Conservation (phyloP, 176 grass and related monocot species). For the Carex cristatella region DNA sequence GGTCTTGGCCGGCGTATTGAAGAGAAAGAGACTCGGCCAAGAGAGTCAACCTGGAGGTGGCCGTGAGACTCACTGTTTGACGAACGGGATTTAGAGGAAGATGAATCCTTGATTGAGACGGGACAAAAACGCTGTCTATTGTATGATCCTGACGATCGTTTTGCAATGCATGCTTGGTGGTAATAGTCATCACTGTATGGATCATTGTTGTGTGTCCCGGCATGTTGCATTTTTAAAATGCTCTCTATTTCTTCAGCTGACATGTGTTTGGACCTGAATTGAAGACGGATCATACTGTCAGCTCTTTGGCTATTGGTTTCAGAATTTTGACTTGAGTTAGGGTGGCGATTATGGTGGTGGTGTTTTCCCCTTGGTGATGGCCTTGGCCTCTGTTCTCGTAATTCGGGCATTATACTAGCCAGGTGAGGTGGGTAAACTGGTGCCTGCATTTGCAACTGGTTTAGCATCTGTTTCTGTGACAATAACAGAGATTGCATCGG, state of each 20-base stretch:
- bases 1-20: conserved; percentile 74
- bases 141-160: conserved; percentile 50
- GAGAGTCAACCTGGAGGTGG: conserved; percentile 78
- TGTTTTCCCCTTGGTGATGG: conserved; percentile 70
- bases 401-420: conserved; percentile 35
- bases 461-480: conserved; percentile 74
- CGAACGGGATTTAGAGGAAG: conserved; percentile 60
- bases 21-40: conserved; percentile 75
- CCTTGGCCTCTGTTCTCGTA: conserved; percentile 63
- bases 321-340: conserved; percentile 29
- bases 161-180: conserved; percentile 94
- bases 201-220: conserved; percentile 83
- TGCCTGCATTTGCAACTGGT: conserved; percentile 45
- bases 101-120: conserved; percentile 55
- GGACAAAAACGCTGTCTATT: conserved; percentile 69
- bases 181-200: conserved; percentile 97
- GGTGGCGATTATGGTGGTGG: conserved; percentile 42
- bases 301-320: conserved; percentile 57
- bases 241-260: conserved; percentile 95
- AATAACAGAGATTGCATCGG: conserved; percentile 47
- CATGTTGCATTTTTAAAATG: conserved; percentile 93
- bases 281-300: conserved; percentile 45
- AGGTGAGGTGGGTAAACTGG: conserved; percentile 47
- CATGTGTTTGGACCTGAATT: conserved; percentile 92
- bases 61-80: conserved; percentile 66